A percentile compares a stretch with the other conserved stretches of the same genome.
Evolutionary conservation across 2,329 filamentous ascomycete genomes (phyloP).

Genomic region (Elsinoe necatrix): DNA sequence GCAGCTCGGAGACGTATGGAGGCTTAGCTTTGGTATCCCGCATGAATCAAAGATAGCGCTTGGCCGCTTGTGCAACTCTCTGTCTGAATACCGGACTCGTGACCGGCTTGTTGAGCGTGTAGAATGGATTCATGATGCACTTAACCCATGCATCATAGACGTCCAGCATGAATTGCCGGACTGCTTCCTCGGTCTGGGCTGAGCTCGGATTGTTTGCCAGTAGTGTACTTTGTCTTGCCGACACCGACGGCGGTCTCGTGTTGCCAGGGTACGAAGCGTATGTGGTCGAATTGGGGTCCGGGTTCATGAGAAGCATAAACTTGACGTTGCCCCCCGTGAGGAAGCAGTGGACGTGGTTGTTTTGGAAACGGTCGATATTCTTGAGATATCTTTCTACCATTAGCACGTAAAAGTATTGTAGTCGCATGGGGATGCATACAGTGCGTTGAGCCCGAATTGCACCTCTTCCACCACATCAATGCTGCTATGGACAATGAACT

Average conservation of each 20-base stretch:
- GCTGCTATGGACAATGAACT: conserved; percentile 91
- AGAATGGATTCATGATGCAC: conserved; percentile 95
- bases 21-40: background rate
- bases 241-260: conserved; percentile 23
- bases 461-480: conserved; percentile 94
- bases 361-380: conserved; percentile 92
- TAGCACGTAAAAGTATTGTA: background rate
- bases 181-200: conserved; percentile 87
- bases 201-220: conserved; percentile 63
- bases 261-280: conserved; percentile 28
- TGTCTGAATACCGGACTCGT: conserved; percentile 77
- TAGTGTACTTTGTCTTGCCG: conserved; percentile 28
- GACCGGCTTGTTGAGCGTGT: conserved; percentile 74
- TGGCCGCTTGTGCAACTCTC: conserved; percentile 76
- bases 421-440: conserved; percentile 47
- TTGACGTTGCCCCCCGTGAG: conserved; percentile 86
- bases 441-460: conserved; percentile 80
- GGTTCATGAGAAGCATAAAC: conserved; percentile 88
- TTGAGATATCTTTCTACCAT: conserved; percentile 69
- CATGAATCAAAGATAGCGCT: conserved; percentile 68
- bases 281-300: conserved; percentile 37
- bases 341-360: conserved; percentile 91
- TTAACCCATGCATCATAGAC: conserved; percentile 97
- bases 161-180: conserved; percentile 88
- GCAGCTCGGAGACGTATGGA: no score